Percentiles rank a stretch among this genome's conserved stretches.
Conservation (phyloP, 2,329 filamentous ascomycete genomes). For the Fusarium proliferatum region DNA sequence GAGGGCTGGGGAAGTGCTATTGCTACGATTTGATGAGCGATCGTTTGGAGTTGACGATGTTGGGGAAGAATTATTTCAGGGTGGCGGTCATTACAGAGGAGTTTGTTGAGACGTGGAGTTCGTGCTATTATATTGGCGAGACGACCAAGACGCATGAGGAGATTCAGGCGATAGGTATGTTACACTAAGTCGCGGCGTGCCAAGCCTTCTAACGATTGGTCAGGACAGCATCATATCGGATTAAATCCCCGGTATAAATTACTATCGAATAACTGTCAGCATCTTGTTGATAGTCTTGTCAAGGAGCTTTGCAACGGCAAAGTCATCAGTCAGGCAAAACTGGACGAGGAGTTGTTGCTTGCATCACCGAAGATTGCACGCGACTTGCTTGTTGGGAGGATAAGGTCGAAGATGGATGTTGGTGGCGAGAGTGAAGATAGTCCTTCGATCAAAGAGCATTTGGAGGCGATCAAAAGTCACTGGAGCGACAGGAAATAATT, state of each 20-base stretch:
- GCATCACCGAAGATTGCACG: slow-evolving; percentile 40
- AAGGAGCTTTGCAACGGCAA: slow-evolving; percentile 44
- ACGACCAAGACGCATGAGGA: slow-evolving; percentile 42
- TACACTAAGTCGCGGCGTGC: rapidly evolving
- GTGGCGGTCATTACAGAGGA: slow-evolving; percentile 32
- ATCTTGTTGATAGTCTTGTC: slow-evolving; percentile 40
- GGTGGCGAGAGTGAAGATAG: slow-evolving; percentile 37
- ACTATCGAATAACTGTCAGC: slow-evolving; percentile 42
- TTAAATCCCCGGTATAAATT: slow-evolving; percentile 34
- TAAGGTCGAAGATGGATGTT: slow-evolving; percentile 35
- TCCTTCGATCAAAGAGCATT: slow-evolving; percentile 36
- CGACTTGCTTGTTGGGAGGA: slow-evolving; percentile 34
- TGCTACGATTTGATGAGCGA: slow-evolving; percentile 45
- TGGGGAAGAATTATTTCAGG: slow-evolving; percentile 43
- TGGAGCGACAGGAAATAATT: slow-evolving; percentile 15
- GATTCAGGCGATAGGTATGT: slow-evolving; percentile 38
- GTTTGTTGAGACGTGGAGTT: slow-evolving; percentile 42
- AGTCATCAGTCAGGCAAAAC: slow-evolving; percentile 40
- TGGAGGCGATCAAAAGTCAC: slow-evolving; percentile 28
- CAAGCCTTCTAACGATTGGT: rapidly evolving
- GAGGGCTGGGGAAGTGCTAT: slow-evolving; percentile 33
- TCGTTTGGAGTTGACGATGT: slow-evolving; percentile 34
- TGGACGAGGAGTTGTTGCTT: slow-evolving; percentile 37
- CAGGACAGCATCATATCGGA: slow-evolving; percentile 22
- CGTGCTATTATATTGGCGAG: slow-evolving; percentile 43